Evolutionary conservation across 805 yeast genomes (phyloP).

Genomic region (Suhomyces tanzawaensis): DNA sequence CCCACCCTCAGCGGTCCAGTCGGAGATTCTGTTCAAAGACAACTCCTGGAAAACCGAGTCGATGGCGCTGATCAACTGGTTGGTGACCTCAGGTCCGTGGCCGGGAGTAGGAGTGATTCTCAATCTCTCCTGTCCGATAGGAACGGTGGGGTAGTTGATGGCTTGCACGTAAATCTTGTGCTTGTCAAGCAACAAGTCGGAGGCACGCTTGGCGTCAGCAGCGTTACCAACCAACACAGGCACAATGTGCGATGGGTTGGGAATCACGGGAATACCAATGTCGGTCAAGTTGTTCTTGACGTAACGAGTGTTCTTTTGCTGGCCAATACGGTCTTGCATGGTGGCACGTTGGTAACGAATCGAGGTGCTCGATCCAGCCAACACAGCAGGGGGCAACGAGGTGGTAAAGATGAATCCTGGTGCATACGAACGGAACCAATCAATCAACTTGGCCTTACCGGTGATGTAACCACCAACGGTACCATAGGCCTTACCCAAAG

Average conservation of each 20-base stretch:
- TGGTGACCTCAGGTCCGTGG: slow-evolving; percentile 73
- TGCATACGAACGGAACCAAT: slow-evolving; percentile 94
- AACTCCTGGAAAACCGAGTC: slow-evolving; percentile 78
- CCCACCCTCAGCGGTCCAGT: slow-evolving; percentile 84
- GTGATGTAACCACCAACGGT: slow-evolving; percentile 98
- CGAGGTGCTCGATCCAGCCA: slow-evolving; percentile 93
- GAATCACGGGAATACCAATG: slow-evolving; percentile 90
- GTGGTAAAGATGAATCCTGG: slow-evolving; percentile 99
- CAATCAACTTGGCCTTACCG: slow-evolving; percentile 76
- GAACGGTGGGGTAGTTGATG: slow-evolving; percentile 96
- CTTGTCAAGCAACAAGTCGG: slow-evolving; percentile 80
- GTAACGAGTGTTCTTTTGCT: slow-evolving; percentile 82
- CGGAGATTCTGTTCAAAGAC: slow-evolving; percentile 67
- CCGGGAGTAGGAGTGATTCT: slow-evolving; percentile 99
- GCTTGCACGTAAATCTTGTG: slow-evolving; percentile 95
- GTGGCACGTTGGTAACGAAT: slow-evolving; percentile 80
- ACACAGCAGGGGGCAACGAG: slow-evolving; percentile 92
- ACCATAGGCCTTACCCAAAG: slow-evolving; percentile 96
- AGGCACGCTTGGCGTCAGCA: slow-evolving; percentile 83
- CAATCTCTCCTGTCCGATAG: slow-evolving; percentile 92
- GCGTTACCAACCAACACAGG: slow-evolving; percentile 96
- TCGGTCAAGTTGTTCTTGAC: slow-evolving; percentile 69
- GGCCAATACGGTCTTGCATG: slow-evolving; percentile 72
- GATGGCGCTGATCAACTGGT: slow-evolving; percentile 72
- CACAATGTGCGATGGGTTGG: slow-evolving; percentile 96